Evolutionary conservation across 148 eudicot species (phyloP).

Genomic region (Dianthus caryophyllus): DNA sequence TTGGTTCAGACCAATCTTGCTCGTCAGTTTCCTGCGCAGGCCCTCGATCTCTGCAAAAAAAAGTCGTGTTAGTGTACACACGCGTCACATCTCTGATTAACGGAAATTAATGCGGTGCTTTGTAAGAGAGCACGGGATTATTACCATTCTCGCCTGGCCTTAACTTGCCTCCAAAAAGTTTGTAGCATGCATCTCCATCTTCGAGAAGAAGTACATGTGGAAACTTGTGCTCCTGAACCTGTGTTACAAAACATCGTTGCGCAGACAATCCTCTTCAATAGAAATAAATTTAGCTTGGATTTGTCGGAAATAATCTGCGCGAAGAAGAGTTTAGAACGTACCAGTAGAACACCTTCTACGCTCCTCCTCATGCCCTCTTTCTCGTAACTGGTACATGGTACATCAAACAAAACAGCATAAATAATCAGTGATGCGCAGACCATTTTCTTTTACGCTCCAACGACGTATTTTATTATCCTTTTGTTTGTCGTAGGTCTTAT

Average conservation of each 20-base stretch:
- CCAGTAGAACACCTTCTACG: conserved; percentile 70
- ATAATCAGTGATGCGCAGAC: neutral
- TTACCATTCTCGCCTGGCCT: conserved; percentile 81
- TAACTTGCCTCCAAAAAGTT: conserved; percentile 91
- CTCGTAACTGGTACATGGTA: conserved; percentile 47
- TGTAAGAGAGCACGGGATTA: neutral
- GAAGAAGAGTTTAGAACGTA: conserved; percentile 13
- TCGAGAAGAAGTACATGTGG: conserved; percentile 76
- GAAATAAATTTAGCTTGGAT: neutral
- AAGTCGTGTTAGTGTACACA: neutral
- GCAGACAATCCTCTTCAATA: neutral
- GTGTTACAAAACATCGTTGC: conserved; percentile 15
- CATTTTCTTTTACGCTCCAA: no score
- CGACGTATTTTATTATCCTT: no score
- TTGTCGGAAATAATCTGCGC: neutral
- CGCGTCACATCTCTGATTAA: neutral
- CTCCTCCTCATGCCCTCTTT: conserved; percentile 69
- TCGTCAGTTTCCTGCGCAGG: conserved; percentile 61
- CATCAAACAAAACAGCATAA: neutral
- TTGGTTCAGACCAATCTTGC: conserved; percentile 68
- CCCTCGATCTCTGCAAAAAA: conserved; percentile 63
- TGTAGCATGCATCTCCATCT: conserved; percentile 59
- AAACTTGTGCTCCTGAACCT: conserved; percentile 80
- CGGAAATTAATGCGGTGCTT: neutral
- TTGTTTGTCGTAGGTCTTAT: no score